Evolutionary conservation across 2,329 filamentous ascomycete species (phyloP).

Genomic region (Zymoseptoria passerinii): DNA sequence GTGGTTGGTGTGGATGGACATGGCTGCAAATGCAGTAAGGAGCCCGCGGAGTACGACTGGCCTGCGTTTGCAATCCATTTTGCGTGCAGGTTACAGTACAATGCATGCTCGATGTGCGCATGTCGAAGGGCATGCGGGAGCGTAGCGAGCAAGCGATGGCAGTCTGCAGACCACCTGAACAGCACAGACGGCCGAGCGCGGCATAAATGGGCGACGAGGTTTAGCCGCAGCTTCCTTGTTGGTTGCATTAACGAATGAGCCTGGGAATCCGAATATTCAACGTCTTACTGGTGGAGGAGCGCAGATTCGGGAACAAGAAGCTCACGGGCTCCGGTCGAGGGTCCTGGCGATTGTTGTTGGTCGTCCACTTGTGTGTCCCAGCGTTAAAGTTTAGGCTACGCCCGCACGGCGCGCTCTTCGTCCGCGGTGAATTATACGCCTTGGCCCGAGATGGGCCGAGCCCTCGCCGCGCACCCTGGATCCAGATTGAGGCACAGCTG

Average conservation of each 20-base stretch:
- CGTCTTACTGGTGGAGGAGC: conserved; percentile 13
- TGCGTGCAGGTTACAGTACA: background rate
- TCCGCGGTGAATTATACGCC: background rate
- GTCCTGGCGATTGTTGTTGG: conserved; percentile 1
- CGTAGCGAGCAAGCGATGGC: background rate
- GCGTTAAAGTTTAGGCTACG: conserved; percentile 20
- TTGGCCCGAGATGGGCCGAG: conserved; percentile 11
- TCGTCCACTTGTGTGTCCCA: background rate
- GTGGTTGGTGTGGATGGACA: background rate
- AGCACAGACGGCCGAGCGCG: background rate
- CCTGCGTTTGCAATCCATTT: background rate
- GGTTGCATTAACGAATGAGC: conserved; percentile 10
- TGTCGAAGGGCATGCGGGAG: background rate
- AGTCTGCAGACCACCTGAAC: background rate
- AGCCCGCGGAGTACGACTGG: background rate
- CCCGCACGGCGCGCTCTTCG: conserved; percentile 9
- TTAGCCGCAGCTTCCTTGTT: conserved; percentile 4
- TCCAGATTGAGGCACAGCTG: conserved; percentile 3
- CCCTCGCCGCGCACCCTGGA: conserved; percentile 9
- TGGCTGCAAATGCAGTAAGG: background rate
- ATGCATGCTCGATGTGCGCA: background rate
- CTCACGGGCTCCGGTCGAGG: conserved; percentile 7
- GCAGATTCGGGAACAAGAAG: conserved; percentile 10
- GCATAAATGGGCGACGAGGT: background rate
- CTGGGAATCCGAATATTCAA: conserved; percentile 4